phyloP scores from a whole-genome alignment of 306 rosid genomes.

The Inga oerstediana region DNA sequence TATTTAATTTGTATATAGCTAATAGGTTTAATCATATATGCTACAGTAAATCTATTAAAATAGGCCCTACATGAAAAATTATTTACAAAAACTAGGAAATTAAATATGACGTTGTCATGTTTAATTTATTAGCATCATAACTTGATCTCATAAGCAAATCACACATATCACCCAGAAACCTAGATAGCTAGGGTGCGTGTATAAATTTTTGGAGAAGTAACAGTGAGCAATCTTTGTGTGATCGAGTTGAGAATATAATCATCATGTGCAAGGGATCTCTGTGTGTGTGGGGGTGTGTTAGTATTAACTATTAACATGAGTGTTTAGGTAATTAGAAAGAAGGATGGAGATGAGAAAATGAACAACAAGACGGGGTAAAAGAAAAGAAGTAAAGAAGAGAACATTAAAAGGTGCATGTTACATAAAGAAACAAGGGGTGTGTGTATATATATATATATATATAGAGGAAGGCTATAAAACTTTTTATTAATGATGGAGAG shows the following conservation, averaged over 20 bases:
- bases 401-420: background rate
- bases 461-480: constrained; percentile 6
- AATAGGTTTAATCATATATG: background rate
- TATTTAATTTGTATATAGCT: background rate
- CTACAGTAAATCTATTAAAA: background rate
- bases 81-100: background rate
- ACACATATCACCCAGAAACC: background rate
- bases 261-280: background rate
- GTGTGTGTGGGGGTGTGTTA: background rate
- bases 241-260: background rate
- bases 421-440: background rate
- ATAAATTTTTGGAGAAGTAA: constrained; percentile 28
- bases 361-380: background rate
- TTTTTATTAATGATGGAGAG: constrained; percentile 3
- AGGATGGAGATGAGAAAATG: background rate
- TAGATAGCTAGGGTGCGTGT: background rate
- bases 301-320: background rate
- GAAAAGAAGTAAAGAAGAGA: background rate
- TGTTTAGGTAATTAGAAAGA: background rate
- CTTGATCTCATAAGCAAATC: background rate
- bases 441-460: accelerated
- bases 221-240: constrained; percentile 50
- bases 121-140: background rate
- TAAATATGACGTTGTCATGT: background rate
- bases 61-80: background rate